These are phyloP conservation scores for Claviceps digitariae DNA, from an alignment of 2,329 filamentous ascomycete genomes.

Conservation along the genomic window DNA sequence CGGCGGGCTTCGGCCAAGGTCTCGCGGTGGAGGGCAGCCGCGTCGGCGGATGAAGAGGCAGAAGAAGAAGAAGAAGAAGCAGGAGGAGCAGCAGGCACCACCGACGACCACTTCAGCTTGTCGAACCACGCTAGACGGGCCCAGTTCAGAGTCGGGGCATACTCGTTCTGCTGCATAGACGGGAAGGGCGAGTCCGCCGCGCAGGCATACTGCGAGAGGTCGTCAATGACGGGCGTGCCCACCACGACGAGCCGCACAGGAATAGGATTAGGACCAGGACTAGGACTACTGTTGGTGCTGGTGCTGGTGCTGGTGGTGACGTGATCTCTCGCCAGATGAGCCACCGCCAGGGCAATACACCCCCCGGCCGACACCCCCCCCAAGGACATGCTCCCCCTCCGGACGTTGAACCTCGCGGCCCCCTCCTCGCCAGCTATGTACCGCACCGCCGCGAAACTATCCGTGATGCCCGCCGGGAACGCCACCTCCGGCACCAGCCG, in stretches of 20 bases:
- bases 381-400: slow-evolving; percentile 24
- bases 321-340: slow-evolving; percentile 27
- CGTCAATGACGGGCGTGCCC: slow-evolving; percentile 27
- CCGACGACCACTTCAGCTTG: slow-evolving; percentile 18
- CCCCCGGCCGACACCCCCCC: slow-evolving; percentile 33
- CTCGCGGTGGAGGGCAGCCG: slow-evolving; percentile 2
- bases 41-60: slow-evolving; percentile 6
- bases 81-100: slow-evolving; percentile 4
- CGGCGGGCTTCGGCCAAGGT: slow-evolving; percentile 7
- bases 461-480: slow-evolving; percentile 34
- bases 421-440: slow-evolving; percentile 22
- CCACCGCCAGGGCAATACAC: slow-evolving; percentile 23
- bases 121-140: slow-evolving; percentile 27
- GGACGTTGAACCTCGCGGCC: slow-evolving; percentile 23
- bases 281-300: no score
- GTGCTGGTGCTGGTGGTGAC: no score
- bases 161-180: slow-evolving; percentile 27
- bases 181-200: slow-evolving; percentile 24
- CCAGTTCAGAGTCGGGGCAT: slow-evolving; percentile 30
- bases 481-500: slow-evolving; percentile 35
- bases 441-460: slow-evolving; percentile 32
- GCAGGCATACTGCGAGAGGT: slow-evolving; percentile 22
- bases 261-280: no score
- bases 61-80: no score
- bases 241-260: slow-evolving; percentile 24